Conservation (phyloP, 164 flowering plant genomes). For the Vitis vinifera region ASM3070453v1 NC_081822.1:24247501-24248000, state of each 20-base stretch:
- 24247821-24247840: too few relatives aligned
- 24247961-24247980: constrained; percentile 12
- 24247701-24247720: constrained; percentile 5
- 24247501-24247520: too few relatives aligned
- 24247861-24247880: too few relatives aligned
- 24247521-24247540: too few relatives aligned
- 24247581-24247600: too few relatives aligned
- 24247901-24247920: constrained; percentile 17
- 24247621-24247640: constrained; percentile 14
- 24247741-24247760: too few relatives aligned
- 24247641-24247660: constrained; percentile 3
- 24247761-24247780: too few relatives aligned
- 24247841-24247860: too few relatives aligned
- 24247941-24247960: constrained; percentile 16
- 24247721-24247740: not conserved
- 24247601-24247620: not conserved
- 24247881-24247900: constrained; percentile 1
- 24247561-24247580: too few relatives aligned
- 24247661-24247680: constrained; percentile 18
- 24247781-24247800: not conserved
- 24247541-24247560: too few relatives aligned
- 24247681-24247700: constrained; percentile 2
- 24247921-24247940: constrained; percentile 8
- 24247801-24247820: not conserved
- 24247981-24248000: constrained; percentile 23